These are phyloP conservation scores for Xylaria sp. DNA, from an alignment of 2,329 filamentous ascomycete species.

Conservation along the genomic window DNA sequence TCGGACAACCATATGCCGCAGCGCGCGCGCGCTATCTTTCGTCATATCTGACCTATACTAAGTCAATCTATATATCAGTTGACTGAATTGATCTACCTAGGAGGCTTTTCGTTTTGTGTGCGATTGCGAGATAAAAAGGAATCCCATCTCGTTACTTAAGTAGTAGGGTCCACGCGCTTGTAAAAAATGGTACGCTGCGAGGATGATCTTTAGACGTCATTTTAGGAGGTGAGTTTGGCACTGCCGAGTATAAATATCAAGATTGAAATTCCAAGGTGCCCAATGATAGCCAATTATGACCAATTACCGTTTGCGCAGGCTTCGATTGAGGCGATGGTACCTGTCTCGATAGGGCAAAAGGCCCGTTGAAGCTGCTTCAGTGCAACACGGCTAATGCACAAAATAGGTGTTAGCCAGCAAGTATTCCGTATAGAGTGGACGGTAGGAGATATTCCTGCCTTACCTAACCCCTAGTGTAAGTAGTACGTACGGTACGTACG, in stretches of 20 bases:
- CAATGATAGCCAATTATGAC: slow-evolving; percentile 10
- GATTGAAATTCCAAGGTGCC: slow-evolving; percentile 1
- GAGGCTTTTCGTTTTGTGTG: too few relatives aligned
- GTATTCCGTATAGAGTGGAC: neutral
- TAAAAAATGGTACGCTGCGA: too few relatives aligned
- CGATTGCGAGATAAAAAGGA: too few relatives aligned
- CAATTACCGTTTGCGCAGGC: neutral
- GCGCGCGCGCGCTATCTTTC: too few relatives aligned
- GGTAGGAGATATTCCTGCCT: neutral
- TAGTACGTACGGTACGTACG: too few relatives aligned
- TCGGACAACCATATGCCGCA: neutral
- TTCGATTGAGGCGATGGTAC: slow-evolving; percentile 6
- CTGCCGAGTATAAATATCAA: neutral
- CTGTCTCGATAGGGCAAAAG: slow-evolving; percentile 27
- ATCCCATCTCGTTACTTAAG: too few relatives aligned
- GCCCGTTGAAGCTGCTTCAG: slow-evolving; percentile 18
- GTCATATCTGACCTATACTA: too few relatives aligned
- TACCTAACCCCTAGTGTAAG: too few relatives aligned
- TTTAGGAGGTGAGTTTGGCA: neutral
- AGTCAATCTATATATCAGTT: too few relatives aligned
- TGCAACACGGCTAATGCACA: slow-evolving; percentile 34
- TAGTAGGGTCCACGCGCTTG: too few relatives aligned
- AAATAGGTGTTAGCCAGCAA: slow-evolving; percentile 20
- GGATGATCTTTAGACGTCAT: neutral
- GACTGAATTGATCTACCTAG: too few relatives aligned